Evolutionary conservation across 257 asterid genomes (phyloP), one percentile per base, ranked within the genome.

Genomic region (Rubia yunnanensis): DNA sequence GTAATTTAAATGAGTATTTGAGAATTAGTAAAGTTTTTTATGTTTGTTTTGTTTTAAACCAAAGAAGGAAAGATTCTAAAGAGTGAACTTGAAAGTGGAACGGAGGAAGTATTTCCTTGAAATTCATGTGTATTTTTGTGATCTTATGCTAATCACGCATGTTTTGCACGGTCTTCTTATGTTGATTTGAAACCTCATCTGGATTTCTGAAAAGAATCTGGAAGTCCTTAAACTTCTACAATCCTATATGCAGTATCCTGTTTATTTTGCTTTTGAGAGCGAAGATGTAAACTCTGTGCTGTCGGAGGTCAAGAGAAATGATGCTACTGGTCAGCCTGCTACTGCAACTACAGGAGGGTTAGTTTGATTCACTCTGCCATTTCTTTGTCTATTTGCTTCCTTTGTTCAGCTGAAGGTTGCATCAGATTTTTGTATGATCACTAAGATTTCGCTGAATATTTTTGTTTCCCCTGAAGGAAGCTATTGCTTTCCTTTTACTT

Each of bases 311-410:
- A 89, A 83, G 86, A 87, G 80, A 83, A 88, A 79, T 68, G 98
- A 92, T 76, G 96, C 92, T 32, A 72, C 77, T 70, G 98, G 98
- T 75, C 97, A 89, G 76, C 89, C 85, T 50, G 98, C 97, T 17
- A 89, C 98, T 74, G 96, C 98, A 39, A 86, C 96, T 35, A 92
- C 98, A 64, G 98, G 98, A 74, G 97, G 98, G 98, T 92, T 76
- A 85, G 96, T 88, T 27, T 76, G 58, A 63, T 81, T 5, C 10
- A 63, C 68, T 60, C 38, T 38, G 15, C 39, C 24, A 35, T 17
- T 60, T 41, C 63, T 63, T 56, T n/a, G 18, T 30, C 32, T 15
- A 44, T 63, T 63, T 41, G 26, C 0, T n/a, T 4, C 74, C 27
- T 28, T 46, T 38, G 14, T 22, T 20, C 49, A 31, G 63, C 18